These are phyloP conservation scores for Meredithiella fracta DNA, from an alignment of 2,329 filamentous ascomycete species.

Conservation along the genomic window DNA sequence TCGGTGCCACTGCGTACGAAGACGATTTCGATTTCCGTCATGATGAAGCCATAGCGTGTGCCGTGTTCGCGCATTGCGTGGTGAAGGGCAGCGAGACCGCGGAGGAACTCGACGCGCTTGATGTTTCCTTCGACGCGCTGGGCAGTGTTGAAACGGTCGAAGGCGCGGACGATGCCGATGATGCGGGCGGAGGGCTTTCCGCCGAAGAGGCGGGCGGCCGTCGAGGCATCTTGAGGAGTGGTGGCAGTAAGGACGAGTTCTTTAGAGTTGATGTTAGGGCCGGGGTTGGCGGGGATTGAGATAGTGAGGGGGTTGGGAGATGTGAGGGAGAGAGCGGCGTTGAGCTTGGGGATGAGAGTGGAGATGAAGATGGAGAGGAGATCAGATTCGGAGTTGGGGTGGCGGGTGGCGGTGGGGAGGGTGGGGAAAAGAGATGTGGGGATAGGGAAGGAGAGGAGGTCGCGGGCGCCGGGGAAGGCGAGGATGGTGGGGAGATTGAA, in stretches of 20 bases:
- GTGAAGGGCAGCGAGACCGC: slow-evolving; percentile 72
- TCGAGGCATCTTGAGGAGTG: slow-evolving; percentile 38
- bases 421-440: slow-evolving; percentile 43
- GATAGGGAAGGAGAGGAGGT: slow-evolving; percentile 55
- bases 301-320: slow-evolving; percentile 47
- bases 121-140: slow-evolving; percentile 77
- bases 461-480: slow-evolving; percentile 53
- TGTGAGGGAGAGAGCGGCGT: slow-evolving; percentile 63
- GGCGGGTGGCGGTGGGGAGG: slow-evolving; percentile 40
- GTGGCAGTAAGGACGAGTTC: slow-evolving; percentile 51
- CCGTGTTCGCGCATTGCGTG: slow-evolving; percentile 84
- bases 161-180: slow-evolving; percentile 77
- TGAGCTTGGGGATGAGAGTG: slow-evolving; percentile 75
- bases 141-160: slow-evolving; percentile 86
- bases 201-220: slow-evolving; percentile 35
- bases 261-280: slow-evolving; percentile 21
- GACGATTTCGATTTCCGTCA: slow-evolving; percentile 89
- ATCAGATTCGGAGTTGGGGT: slow-evolving; percentile 62
- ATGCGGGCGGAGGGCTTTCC: slow-evolving; percentile 40
- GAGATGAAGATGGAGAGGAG: slow-evolving; percentile 60
- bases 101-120: slow-evolving; percentile 77
- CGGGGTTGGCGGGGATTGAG: slow-evolving; percentile 25
- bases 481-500: slow-evolving; percentile 55
- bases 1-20: slow-evolving; percentile 67
- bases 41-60: slow-evolving; percentile 87